A percentile compares a stretch with the other conserved stretches of the same genome.
These are phyloP conservation scores for Irpex sp. DNA, from an alignment of 1,284 basidiomycete species.

Conservation along the genomic window DNA sequence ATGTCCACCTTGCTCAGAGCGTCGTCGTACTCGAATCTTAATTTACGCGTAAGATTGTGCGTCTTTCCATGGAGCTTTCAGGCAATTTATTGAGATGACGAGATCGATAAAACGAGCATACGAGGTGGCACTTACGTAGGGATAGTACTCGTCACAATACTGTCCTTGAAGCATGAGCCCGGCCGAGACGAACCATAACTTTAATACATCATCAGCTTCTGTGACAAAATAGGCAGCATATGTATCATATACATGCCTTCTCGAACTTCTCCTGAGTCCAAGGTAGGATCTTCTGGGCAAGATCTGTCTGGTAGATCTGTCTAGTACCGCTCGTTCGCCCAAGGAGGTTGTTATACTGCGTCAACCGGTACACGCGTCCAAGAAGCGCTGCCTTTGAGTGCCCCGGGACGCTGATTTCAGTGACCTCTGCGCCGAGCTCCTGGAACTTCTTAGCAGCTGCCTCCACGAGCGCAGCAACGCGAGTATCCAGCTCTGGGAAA, in stretches of 20 bases:
- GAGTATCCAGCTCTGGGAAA: constrained; percentile 31
- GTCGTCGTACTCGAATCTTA: constrained; percentile 36
- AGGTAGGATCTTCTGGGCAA: constrained; percentile 33
- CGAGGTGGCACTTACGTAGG: constrained; percentile 16
- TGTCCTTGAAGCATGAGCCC: constrained; percentile 20
- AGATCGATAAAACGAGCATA: no score
- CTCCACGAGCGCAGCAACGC: constrained; percentile 31
- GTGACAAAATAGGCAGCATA: not conserved
- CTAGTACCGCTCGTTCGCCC: constrained; percentile 21
- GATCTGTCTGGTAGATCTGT: constrained; percentile 36
- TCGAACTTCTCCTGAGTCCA: constrained; percentile 39
- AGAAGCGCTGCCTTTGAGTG: constrained; percentile 15
- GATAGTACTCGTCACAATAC: constrained; percentile 28
- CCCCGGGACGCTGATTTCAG: constrained; percentile 26
- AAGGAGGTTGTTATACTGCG: constrained; percentile 15
- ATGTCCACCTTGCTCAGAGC: constrained; percentile 36
- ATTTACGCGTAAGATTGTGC: constrained; percentile 38
- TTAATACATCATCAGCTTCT: not conserved
- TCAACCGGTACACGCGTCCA: constrained; percentile 17
- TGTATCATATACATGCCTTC: constrained; percentile 19
- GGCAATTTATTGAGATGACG: not conserved
- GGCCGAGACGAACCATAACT: constrained; percentile 16
- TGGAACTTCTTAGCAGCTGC: constrained; percentile 31
- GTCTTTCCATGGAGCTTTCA: constrained; percentile 30
- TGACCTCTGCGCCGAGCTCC: constrained; percentile 36